A percentile compares a stretch with the other conserved stretches of the same genome.
Evolutionary conservation across 306 rosid genomes (phyloP).

Genomic region (Begonia loranthoides): DNA sequence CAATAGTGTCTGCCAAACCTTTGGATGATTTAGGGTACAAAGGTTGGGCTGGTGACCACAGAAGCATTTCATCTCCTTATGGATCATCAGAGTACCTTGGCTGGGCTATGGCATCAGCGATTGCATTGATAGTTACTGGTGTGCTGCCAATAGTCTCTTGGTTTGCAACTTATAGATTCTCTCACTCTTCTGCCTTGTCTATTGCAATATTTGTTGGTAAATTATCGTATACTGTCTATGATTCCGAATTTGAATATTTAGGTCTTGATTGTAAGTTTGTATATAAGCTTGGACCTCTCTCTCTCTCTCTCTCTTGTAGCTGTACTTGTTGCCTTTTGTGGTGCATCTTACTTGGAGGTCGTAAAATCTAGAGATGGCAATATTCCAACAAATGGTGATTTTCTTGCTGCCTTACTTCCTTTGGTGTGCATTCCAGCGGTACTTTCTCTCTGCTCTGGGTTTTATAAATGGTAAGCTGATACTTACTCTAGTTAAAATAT

Average conservation of each 20-base stretch:
- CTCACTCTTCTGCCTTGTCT: constrained; percentile 74
- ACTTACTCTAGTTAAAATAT: not conserved
- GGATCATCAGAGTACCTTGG: constrained; percentile 82
- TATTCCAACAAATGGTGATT: constrained; percentile 75
- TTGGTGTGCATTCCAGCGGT: constrained; percentile 85
- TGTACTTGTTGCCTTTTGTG: constrained; percentile 80
- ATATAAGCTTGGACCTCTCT: not conserved
- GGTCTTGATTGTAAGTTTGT: too few relatives aligned
- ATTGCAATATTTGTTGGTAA: constrained; percentile 82
- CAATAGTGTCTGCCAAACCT: constrained; percentile 85
- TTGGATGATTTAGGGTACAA: constrained; percentile 77
- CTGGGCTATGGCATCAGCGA: constrained; percentile 94
- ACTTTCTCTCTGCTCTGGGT: constrained; percentile 85
- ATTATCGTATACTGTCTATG: too few relatives aligned
- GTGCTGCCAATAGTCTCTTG: constrained; percentile 89
- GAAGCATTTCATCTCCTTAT: constrained; percentile 65
- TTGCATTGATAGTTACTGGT: constrained; percentile 74
- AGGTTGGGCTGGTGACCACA: constrained; percentile 73
- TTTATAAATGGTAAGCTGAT: constrained; percentile 77
- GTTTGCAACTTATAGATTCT: constrained; percentile 91
- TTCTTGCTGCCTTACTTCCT: constrained; percentile 97
- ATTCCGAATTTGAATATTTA: too few relatives aligned
- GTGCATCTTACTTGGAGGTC: constrained; percentile 82
- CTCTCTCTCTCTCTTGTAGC: constrained; percentile 23
- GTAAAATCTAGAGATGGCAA: constrained; percentile 63